Percentiles rank a stretch among this genome's conserved stretches.
Conservation (phyloP, 2,329 filamentous ascomycete species). For the Paraconiothyrium sp. region DNA sequence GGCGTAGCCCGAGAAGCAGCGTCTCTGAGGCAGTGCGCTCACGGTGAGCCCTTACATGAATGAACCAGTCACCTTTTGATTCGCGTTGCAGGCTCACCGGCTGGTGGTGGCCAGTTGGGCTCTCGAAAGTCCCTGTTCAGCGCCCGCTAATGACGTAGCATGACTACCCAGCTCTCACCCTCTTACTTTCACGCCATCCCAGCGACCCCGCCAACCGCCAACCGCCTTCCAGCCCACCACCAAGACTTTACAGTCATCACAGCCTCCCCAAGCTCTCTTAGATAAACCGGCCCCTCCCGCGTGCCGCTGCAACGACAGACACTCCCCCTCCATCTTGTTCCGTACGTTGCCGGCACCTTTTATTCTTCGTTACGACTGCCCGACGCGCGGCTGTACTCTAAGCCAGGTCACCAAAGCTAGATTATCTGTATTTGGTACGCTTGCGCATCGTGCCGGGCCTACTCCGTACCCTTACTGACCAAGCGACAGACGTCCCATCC, state of each 20-base stretch:
- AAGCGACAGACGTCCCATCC: constrained; percentile 14
- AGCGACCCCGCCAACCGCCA: neutral
- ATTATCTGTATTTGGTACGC: constrained; percentile 23
- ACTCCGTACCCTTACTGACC: constrained; percentile 14
- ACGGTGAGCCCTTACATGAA: constrained; percentile 6
- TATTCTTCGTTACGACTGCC: constrained; percentile 37
- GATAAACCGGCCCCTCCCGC: constrained; percentile 30
- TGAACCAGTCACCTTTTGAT: neutral
- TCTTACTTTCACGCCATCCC: constrained; percentile 33
- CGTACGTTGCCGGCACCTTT: constrained; percentile 33
- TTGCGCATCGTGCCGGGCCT: constrained; percentile 7
- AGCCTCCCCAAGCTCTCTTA: constrained; percentile 24
- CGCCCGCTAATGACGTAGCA: constrained; percentile 19
- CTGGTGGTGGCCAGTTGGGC: constrained; percentile 5
- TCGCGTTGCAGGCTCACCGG: too few species aligned
- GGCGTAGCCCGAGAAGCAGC: constrained; percentile 4
- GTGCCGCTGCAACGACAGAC: constrained; percentile 24
- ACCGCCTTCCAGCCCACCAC: constrained; percentile 22
- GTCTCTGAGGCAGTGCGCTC: constrained; percentile 12
- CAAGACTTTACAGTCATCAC: constrained; percentile 33
- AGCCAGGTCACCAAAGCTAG: constrained; percentile 27
- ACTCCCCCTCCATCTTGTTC: constrained; percentile 32
- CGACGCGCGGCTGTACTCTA: constrained; percentile 23
- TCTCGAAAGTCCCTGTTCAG: constrained; percentile 12
- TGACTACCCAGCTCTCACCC: constrained; percentile 26